phyloP scores from a whole-genome alignment of 2,329 filamentous ascomycete genomes.

The Trichoderma sp. region DNA sequence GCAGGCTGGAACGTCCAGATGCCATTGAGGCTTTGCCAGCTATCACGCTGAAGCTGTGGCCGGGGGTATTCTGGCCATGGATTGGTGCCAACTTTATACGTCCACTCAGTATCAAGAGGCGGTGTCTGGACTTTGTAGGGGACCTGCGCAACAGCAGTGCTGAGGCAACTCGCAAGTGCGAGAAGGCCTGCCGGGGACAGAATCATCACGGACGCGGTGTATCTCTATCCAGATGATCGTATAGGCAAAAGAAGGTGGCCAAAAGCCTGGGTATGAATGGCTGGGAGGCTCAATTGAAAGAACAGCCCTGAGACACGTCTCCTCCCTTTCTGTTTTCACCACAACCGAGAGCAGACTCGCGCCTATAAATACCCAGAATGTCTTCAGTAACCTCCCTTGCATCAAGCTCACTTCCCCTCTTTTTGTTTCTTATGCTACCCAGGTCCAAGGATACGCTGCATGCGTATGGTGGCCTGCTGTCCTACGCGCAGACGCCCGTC shows the following conservation, averaged over 20 bases:
- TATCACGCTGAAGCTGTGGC: slow-evolving; percentile 57
- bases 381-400: not conserved
- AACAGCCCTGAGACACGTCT: not conserved
- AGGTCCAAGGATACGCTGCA: slow-evolving; percentile 23
- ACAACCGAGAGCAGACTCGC: not conserved
- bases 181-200: not conserved
- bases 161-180: slow-evolving; percentile 4
- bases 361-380: not conserved
- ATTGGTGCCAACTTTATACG: slow-evolving; percentile 53
- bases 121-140: slow-evolving; percentile 46
- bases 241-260: not conserved
- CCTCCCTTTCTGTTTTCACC: not conserved
- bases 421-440: not conserved
- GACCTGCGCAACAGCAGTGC: slow-evolving; percentile 15
- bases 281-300: not conserved
- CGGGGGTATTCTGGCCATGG: slow-evolving; percentile 64
- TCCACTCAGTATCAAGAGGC: slow-evolving; percentile 57
- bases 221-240: not conserved
- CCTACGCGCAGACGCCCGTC: not conserved
- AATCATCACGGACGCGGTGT: not conserved
- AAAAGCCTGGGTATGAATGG: not conserved
- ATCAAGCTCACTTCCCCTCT: slow-evolving; percentile 5
- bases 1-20: slow-evolving; percentile 58
- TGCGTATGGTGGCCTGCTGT: slow-evolving; percentile 15
- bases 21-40: slow-evolving; percentile 62